A percentile compares a stretch with the other conserved stretches of the same genome.
Evolutionary conservation across 768 basidiomycete genomes (phyloP).

Genomic region (Trametes gibbosa): DNA sequence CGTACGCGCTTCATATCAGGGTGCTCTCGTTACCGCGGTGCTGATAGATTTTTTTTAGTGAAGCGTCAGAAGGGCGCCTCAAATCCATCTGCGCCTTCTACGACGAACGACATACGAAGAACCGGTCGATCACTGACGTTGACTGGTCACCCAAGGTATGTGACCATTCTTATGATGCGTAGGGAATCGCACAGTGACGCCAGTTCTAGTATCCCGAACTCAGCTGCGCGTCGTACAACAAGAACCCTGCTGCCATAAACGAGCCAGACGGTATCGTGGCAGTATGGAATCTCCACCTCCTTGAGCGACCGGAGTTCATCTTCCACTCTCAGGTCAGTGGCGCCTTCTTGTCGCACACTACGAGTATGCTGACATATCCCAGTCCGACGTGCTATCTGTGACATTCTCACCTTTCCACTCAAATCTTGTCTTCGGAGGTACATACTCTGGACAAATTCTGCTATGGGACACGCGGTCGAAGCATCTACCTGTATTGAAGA

Average conservation of each 20-base stretch:
- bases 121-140: slow-evolving; percentile 91
- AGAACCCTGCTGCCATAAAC: slow-evolving; percentile 88
- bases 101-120: slow-evolving; percentile 88
- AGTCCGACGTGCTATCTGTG: slow-evolving; percentile 98
- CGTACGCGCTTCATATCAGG: slow-evolving; percentile 47
- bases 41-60: slow-evolving; percentile 42
- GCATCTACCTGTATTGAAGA: slow-evolving; percentile 94
- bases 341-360: not conserved
- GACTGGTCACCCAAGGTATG: slow-evolving; percentile 97
- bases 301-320: slow-evolving; percentile 95
- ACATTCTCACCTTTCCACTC: slow-evolving; percentile 98
- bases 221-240: slow-evolving; percentile 95
- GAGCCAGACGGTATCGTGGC: slow-evolving; percentile 97
- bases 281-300: slow-evolving; percentile 94
- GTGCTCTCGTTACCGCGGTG: not conserved
- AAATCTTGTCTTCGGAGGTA: slow-evolving; percentile 95
- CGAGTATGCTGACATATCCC: slow-evolving; percentile 12
- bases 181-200: not conserved
- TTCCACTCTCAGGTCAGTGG: slow-evolving; percentile 92
- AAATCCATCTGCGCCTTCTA: slow-evolving; percentile 94
- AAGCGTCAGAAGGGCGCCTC: slow-evolving; percentile 87
- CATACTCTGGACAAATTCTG: slow-evolving; percentile 98
- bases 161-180: not conserved
- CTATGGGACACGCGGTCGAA: slow-evolving; percentile 98
- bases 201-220: slow-evolving; percentile 86